A percentile compares a stretch with the other conserved stretches of the same genome.
Evolutionary conservation across 2,329 filamentous ascomycete genomes (phyloP).

Genomic region (Botryotinia convoluta): DNA sequence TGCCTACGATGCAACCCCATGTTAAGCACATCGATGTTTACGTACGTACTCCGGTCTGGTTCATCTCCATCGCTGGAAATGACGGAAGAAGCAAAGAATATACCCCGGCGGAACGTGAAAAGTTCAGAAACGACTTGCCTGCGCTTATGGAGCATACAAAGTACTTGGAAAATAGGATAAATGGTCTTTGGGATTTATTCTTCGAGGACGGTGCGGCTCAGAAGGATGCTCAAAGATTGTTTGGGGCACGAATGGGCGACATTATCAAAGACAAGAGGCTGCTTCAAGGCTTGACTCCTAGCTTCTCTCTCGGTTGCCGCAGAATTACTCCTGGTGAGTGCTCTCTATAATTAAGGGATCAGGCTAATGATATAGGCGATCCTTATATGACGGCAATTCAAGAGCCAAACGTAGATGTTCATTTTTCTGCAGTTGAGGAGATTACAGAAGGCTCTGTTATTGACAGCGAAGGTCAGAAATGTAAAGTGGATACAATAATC

Average conservation of each 20-base stretch:
- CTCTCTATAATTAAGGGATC: background rate
- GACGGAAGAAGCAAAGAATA: conserved; percentile 47
- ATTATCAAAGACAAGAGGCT: conserved; percentile 51
- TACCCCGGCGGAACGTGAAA: conserved; percentile 42
- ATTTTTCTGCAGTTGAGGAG: conserved; percentile 46
- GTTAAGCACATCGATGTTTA: conserved; percentile 48
- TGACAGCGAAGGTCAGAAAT: conserved; percentile 40
- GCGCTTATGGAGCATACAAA: conserved; percentile 30
- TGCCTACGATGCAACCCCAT: conserved; percentile 42
- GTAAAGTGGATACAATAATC: conserved; percentile 40
- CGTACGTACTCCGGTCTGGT: conserved; percentile 51
- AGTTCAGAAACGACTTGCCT: conserved; percentile 43
- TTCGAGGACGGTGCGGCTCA: conserved; percentile 45
- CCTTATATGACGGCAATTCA: conserved; percentile 51
- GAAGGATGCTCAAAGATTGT: conserved; percentile 40
- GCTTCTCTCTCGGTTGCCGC: conserved; percentile 45
- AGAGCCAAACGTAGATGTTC: conserved; percentile 49
- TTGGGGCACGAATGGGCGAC: conserved; percentile 47
- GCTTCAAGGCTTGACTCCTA: conserved; percentile 41
- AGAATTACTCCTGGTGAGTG: conserved; percentile 39
- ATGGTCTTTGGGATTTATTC: conserved; percentile 47
- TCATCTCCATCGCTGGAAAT: conserved; percentile 46
- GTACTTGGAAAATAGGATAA: conserved; percentile 42
- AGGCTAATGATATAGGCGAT: conserved; percentile 42
- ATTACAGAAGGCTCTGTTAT: conserved; percentile 48